Evolutionary conservation across 371 early-diverging fungal species (phyloP), one percentile per base, ranked within the genome.

Genomic region (Furculomyces boomerangus): DNA sequence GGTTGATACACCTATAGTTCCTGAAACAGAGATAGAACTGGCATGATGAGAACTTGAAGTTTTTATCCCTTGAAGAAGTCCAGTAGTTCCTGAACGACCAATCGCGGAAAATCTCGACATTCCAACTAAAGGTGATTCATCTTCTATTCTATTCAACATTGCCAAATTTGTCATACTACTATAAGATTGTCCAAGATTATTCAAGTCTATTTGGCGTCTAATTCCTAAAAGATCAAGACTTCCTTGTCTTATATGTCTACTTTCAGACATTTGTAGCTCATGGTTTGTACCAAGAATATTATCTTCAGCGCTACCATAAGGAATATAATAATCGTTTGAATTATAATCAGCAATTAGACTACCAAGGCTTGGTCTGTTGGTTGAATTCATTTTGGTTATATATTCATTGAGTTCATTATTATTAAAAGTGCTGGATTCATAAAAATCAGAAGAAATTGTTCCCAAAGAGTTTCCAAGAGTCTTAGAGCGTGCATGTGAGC

Each of bases 401-500:
- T 35, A 35, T 7, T 16, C 16, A 16, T 10, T 35, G 16, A 35
- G 35, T 10, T 35, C 35, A 35, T 29, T 39, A 22, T 28, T 30
- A 30, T 18, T 18, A 35, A 28, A 2, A 37, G 30, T 47, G 56
- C 40, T 50, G 46, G 52, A 30, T 25, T n/a, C 32, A 28, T 1
- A 29, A 16, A 29, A 30, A 1, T 18, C 41, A 51, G 37, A 50
- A 41, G 1, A n/a, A 16, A 18, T 56, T 39, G 45, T 35, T 39
- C 14, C 58, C 24, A 60, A 51, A 14, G 63, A 58, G 28, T 45
- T 60, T 30, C 67, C 68, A 50, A 67, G 49, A 2, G 68, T 67
- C 48, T 63, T 61, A 1, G 68, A 67, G n/a, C 68, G 59, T 13
- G 60, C 57, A 27, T 67, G 68, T 3, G 68, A 62, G 54, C 67